Evolutionary conservation across 768 basidiomycete species (phyloP), one percentile per base, ranked within the genome.

Genomic region (Pleurotus ostreatus): DNA sequence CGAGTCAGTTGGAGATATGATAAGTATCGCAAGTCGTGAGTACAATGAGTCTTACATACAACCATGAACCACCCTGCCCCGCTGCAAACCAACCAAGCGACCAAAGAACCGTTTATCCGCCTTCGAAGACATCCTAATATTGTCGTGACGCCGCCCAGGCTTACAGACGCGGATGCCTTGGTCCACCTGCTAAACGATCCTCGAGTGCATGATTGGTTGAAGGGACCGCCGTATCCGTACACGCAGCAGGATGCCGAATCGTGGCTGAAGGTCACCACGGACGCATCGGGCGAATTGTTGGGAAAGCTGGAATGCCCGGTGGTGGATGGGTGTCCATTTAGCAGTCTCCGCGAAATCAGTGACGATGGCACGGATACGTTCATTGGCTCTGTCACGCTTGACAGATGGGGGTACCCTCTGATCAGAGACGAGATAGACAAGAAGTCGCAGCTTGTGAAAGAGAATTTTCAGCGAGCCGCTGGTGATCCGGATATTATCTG

Each of bases 401-500:
- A 64, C n/a, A 64, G 72, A 15, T 68, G 65, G 38, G 59, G 51
- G 4, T 74, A 60, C 22, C 55, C 55, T 16, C 60, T 72, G 20
- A 53, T 72, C 15, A 46, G 55, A 18, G 73, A 80, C 18, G 38
- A 25, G 13, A 41, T 18, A 46, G 54, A 55, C n/a, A 46, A 16
- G 12, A 45, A 40, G 20, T 22, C 37, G 18, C 22, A 30, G 20
- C 64, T 72, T 11, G 59, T 64, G n/a, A 63, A 65, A 41, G 72
- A 70, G 58, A 82, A 84, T 62, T 58, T 63, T 5, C 58, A 55
- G 11, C 73, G 69, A 49, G 55, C 55, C 13, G 57, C 64, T 9
- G 81, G 80, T 4, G 79, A 83, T 61, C 72, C 77, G 2, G 65
- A 63, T 20, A 81, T 82, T 47, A 60, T 78, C 16, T 83, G 79